phyloP scores from a whole-genome alignment of 768 basidiomycete genomes.

The Lactarius tabidus region DNA sequence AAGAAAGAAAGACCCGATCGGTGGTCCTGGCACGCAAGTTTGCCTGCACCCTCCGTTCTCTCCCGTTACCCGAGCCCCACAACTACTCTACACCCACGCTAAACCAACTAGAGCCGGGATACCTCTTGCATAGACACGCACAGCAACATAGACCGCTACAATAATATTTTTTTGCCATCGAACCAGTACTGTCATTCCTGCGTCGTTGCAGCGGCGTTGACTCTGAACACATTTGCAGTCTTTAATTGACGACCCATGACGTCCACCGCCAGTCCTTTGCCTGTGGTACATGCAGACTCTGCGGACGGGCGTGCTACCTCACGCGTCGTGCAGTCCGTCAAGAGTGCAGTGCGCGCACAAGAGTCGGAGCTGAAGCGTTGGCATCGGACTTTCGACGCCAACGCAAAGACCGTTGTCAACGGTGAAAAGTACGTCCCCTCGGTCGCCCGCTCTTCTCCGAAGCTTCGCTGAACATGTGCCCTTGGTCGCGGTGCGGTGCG shows the following conservation, averaged over 20 bases:
- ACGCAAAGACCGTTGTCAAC: constrained; percentile 66
- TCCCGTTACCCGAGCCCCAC: not conserved
- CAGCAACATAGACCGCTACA: constrained; percentile 15
- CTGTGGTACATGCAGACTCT: constrained; percentile 54
- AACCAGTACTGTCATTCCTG: not conserved
- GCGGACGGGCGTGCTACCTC: constrained; percentile 37
- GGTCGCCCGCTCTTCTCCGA: not conserved
- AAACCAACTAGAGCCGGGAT: constrained; percentile 2
- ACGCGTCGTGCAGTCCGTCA: constrained; percentile 56
- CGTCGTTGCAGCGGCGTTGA: not conserved
- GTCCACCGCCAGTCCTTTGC: constrained; percentile 33
- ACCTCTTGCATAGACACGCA: constrained; percentile 7
- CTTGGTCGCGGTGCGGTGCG: not conserved
- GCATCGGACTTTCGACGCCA: constrained; percentile 81
- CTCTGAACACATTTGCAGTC: constrained; percentile 11
- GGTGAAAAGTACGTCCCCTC: constrained; percentile 70
- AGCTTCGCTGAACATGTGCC: not conserved
- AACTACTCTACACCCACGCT: not conserved
- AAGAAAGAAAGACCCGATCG: not conserved
- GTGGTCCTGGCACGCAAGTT: not conserved
- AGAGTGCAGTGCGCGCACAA: constrained; percentile 62
- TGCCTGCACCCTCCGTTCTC: constrained; percentile 8
- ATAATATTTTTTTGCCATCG: not conserved
- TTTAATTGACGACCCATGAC: constrained; percentile 21
- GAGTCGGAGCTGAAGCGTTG: constrained; percentile 86